These are phyloP conservation scores for Apiotrichum porosum DNA, from an alignment of 1,284 basidiomycete genomes.

Conservation along the genomic window DNA sequence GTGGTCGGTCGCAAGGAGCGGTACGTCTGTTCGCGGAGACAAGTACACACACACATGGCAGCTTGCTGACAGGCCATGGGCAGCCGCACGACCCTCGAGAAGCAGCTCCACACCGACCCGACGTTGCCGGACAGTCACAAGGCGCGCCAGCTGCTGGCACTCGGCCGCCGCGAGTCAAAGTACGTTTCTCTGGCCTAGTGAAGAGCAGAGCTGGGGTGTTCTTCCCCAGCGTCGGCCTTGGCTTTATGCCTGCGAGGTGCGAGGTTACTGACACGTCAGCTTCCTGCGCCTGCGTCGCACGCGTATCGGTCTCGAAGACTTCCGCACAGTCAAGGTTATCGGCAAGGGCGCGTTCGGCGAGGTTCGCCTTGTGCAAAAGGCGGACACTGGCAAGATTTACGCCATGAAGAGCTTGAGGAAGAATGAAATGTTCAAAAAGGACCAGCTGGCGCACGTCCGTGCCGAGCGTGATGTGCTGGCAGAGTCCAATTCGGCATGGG, in stretches of 20 bases:
- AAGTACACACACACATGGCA: neutral
- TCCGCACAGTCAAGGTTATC: conserved; percentile 96
- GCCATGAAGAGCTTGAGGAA: conserved; percentile 99
- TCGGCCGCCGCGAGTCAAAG: conserved; percentile 85
- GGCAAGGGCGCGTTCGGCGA: conserved; percentile 99
- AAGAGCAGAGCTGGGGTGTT: neutral
- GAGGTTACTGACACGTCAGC: conserved; percentile 20
- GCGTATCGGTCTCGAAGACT: conserved; percentile 87
- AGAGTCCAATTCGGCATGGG: conserved; percentile 96
- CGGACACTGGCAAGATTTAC: conserved; percentile 95
- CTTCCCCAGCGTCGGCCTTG: neutral
- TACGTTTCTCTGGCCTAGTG: no score
- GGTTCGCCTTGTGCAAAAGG: conserved; percentile 92
- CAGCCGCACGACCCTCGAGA: conserved; percentile 89
- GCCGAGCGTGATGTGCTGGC: conserved; percentile 98
- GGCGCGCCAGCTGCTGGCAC: conserved; percentile 81
- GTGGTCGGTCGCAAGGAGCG: conserved; percentile 83
- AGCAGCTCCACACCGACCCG: conserved; percentile 70
- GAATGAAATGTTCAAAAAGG: conserved; percentile 98
- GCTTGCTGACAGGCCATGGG: neutral
- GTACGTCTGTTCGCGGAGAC: conserved; percentile 49
- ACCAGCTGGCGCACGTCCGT: conserved; percentile 94
- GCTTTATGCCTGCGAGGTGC: neutral
- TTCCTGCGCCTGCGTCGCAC: conserved; percentile 87
- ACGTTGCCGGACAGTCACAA: conserved; percentile 77